Conservation (phyloP, 768 basidiomycete genomes). For the Botryobasidium botryosum region DNA sequence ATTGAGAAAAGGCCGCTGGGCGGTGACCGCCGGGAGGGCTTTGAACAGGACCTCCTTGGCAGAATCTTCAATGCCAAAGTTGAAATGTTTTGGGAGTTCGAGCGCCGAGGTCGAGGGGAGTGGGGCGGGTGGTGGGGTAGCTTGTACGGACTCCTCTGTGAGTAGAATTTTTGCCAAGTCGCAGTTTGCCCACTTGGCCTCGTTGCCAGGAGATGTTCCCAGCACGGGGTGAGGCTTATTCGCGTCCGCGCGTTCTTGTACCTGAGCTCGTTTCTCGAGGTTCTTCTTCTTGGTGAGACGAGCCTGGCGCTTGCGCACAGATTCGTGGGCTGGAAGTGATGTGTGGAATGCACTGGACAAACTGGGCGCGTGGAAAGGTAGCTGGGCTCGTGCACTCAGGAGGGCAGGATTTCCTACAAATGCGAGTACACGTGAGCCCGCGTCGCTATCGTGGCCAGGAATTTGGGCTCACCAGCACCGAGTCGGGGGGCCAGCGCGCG, state of each 20-base stretch:
- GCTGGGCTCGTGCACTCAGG: too few species aligned
- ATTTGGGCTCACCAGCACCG: too few species aligned
- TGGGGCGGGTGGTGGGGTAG: slow-evolving; percentile 17
- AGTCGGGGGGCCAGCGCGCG: too few species aligned
- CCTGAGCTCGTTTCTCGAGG: slow-evolving; percentile 29
- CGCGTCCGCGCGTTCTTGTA: slow-evolving; percentile 22
- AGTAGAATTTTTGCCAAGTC: slow-evolving; percentile 50
- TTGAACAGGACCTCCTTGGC: slow-evolving; percentile 19
- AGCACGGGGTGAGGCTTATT: slow-evolving; percentile 51
- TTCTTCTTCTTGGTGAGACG: slow-evolving; percentile 20
- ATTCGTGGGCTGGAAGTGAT: slow-evolving; percentile 11
- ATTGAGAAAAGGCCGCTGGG: background rate
- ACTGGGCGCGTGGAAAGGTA: too few species aligned
- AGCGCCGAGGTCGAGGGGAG: slow-evolving; percentile 6
- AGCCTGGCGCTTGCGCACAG: slow-evolving; percentile 15
- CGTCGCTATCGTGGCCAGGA: too few species aligned
- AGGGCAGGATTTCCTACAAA: too few species aligned
- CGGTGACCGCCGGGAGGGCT: slow-evolving; percentile 16
- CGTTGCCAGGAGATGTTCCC: slow-evolving; percentile 48
- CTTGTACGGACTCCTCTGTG: slow-evolving; percentile 22
- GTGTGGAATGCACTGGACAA: slow-evolving; percentile 15
- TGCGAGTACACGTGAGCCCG: too few species aligned
- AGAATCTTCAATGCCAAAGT: slow-evolving; percentile 13
- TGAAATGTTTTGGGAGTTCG: slow-evolving; percentile 8
- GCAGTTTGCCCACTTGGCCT: slow-evolving; percentile 47